Evolutionary conservation across 768 basidiomycete species (phyloP), one percentile per base, ranked within the genome.

Genomic region (Exidia glandulosa): DNA sequence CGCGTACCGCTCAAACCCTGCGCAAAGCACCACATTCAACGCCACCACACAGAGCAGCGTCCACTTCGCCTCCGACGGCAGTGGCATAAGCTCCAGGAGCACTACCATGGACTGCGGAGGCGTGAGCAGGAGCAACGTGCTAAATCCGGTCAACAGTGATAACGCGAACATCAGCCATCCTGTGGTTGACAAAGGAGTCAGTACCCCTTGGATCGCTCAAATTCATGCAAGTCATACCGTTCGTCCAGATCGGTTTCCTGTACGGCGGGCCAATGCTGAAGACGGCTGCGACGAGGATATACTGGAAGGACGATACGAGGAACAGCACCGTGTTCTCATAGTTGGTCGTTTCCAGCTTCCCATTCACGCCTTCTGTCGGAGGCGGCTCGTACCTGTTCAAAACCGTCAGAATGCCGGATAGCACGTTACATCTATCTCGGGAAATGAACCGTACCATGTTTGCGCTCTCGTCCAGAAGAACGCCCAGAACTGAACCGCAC

Each of bases 181-280:
- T 95, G 66, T 41, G 41, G 62, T 59, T 45, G 36, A 37, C 58
- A 14, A 34, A 32, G 41, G 12, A 60, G 55, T 41, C 30, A 47
- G 56, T n/a, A 54, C 19, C 33, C 29, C 54, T 37, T 33, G 33
- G 37, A 41, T 52, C 50, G 32, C 33, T 25, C 34, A 27, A 52
- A 55, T 59, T 36, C 58, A 14, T 27, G 27, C 6, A 37, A 58
- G 59, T 36, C 56, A 37, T 68, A 94, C 94, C 83, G 68, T 99
- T 99, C 16, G 94, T 90, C 83, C 88, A 93, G 80, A 98, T 90
- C 29, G 93, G 81, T 72, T 90, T 88, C 56, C 96, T 83, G 72
- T 95, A 99, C 3, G 96, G 96, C 2, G 94, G 94, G 0, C 96
- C 96, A 64, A 98, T 96, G 70, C 91, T 95, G 75, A 98, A 99